Evolutionary conservation across 2,329 filamentous ascomycete genomes (phyloP).

Genomic region (Alternaria ethzedia): DNA sequence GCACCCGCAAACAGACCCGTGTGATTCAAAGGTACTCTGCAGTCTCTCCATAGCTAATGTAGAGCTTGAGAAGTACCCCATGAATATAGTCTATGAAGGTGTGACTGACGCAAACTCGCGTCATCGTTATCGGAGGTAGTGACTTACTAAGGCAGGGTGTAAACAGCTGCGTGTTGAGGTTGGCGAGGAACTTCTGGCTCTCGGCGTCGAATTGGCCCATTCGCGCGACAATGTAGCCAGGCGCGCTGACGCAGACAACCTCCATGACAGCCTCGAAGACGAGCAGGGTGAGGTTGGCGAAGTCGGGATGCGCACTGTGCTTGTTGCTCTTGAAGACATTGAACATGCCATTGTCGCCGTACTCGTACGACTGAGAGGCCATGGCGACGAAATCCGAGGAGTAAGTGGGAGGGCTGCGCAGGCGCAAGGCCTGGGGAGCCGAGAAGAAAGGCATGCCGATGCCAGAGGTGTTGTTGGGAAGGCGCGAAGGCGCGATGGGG

Average conservation of each 20-base stretch:
- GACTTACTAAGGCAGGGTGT: conserved; percentile 88
- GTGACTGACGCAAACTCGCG: not conserved
- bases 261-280: conserved; percentile 96
- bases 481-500: conserved; percentile 13
- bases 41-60: not conserved
- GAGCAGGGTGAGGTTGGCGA: conserved; percentile 74
- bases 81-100: not conserved
- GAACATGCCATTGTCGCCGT: conserved; percentile 35
- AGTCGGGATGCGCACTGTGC: conserved; percentile 64
- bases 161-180: conserved; percentile 94
- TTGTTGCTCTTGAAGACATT: conserved; percentile 40
- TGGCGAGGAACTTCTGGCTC: conserved; percentile 94
- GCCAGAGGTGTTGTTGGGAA: conserved; percentile 11
- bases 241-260: conserved; percentile 92
- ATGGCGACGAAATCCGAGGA: conserved; percentile 41
- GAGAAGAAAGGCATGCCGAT: conserved; percentile 42
- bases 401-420: conserved; percentile 33
- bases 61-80: not conserved
- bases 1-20: not conserved
- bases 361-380: conserved; percentile 42
- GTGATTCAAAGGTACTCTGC: not conserved
- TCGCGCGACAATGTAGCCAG: conserved; percentile 89
- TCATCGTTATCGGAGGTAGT: not conserved
- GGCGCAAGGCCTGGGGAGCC: conserved; percentile 45
- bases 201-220: conserved; percentile 94